Base-by-base conservation (phyloP, 441 rosid genomes). In the Lepidium campestre region DNA sequence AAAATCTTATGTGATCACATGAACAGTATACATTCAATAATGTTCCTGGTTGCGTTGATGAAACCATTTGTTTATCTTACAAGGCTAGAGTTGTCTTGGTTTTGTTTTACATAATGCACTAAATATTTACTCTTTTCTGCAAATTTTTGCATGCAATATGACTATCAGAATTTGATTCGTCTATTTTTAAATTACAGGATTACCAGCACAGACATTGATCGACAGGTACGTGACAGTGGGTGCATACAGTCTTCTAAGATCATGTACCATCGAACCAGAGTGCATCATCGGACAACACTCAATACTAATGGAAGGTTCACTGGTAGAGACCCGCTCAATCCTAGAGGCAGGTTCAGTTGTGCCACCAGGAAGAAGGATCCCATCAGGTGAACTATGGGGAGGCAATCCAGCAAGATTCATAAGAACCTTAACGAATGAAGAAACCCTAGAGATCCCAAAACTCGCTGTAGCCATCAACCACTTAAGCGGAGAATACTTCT, bases 351-450 rank as follows among this genome's bases (percentile, higher is more conserved):
- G 97, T 18, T 89, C 99, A 1, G 94, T 94, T 53, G 82, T 94
- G 46, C 98, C 97, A 34, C 99, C 99, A 29, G 98, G 98, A n/a
- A 85, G 99, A 70, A 83, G 97, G 79, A 89, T 94, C 58, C 99
- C 98, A 40, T 83, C 92, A 0, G 96, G 99, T 53, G 98, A 94
- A 72, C 94, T 91, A 36, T 94, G 97, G 99, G 98, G 97, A 32
- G 99, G 99, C 49, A 94, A 94, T 74, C 99, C 98, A 18, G 98
- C 97, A 15, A 85, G 85, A 81, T 88, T 86, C 74, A 89, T 91
- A 8, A 75, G 99, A 74, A 69, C 86, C 1, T 80, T 94, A 59
- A 85, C 97, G 42, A 92, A 91, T n/a, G 99, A 89, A 75, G 99
- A 89, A 81, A 88, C 90, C 45, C 34, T 89, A 57, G 98, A 94